phyloP scores from a whole-genome alignment of 2,329 filamentous ascomycete genomes.

The Ceratocystiopsis sp. region DNA sequence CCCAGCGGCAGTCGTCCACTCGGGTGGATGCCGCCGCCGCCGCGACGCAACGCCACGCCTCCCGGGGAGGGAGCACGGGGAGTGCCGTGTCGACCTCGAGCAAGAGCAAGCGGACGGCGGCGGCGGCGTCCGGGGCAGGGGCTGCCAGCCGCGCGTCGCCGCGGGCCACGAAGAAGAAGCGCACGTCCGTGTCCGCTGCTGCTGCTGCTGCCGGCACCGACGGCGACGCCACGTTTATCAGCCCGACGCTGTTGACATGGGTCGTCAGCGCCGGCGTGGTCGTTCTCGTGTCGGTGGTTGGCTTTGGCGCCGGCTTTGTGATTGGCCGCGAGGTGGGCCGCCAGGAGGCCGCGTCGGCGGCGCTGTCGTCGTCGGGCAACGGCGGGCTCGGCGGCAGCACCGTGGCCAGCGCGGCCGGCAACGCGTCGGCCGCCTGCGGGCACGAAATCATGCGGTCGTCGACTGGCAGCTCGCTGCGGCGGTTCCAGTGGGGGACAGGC shows the following conservation, averaged over 20 bases:
- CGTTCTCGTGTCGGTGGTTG: conserved; percentile 49
- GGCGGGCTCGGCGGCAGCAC: conserved; percentile 17
- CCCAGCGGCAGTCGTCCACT: too few relatives aligned
- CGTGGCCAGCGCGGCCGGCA: conserved; percentile 25
- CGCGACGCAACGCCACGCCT: too few relatives aligned
- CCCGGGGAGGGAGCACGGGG: too few relatives aligned
- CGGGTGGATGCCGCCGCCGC: too few relatives aligned
- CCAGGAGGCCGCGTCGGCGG: conserved; percentile 34
- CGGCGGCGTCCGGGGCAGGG: too few relatives aligned
- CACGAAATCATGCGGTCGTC: conserved; percentile 33
- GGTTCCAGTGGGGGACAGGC: conserved; percentile 34
- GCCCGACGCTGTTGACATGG: conserved; percentile 46
- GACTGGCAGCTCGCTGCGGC: conserved; percentile 31
- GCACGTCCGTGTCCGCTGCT: conserved; percentile 18
- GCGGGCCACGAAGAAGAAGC: conserved; percentile 43
- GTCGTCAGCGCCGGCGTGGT: conserved; percentile 50
- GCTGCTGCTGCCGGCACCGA: conserved; percentile 15
- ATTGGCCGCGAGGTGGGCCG: conserved; percentile 49
- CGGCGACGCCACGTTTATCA: conserved; percentile 23
- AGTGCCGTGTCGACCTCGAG: conserved; percentile 15
- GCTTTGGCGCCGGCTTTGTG: conserved; percentile 46
- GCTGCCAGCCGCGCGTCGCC: conserved; percentile 20
- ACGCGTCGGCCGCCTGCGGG: conserved; percentile 31
- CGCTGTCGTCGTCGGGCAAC: conserved; percentile 12
- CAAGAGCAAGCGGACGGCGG: conserved; percentile 30